Conservation (phyloP, 768 basidiomycete species). For the Lepiota brunneoincarnata region DNA sequence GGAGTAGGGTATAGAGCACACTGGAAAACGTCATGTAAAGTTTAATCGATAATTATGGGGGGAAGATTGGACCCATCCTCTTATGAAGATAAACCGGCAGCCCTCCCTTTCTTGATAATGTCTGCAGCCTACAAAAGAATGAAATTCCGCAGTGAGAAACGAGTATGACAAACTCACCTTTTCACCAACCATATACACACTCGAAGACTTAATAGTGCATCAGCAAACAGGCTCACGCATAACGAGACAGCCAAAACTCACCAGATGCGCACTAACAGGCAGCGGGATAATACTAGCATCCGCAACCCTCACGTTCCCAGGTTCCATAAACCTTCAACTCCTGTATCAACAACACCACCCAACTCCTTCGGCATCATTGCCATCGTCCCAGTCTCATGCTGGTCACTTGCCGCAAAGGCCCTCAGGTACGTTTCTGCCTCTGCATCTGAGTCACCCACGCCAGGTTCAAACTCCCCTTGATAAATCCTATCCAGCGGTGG, state of each 20-base stretch:
- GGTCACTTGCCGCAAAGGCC: constrained; percentile 25
- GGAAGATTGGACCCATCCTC: too few relatives aligned
- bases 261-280: constrained; percentile 30
- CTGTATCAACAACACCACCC: constrained; percentile 37
- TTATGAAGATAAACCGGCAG: not conserved
- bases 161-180: constrained; percentile 14
- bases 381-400: constrained; percentile 33
- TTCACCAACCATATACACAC: constrained; percentile 29
- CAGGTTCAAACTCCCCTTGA: constrained; percentile 30
- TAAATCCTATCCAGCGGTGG: constrained; percentile 29
- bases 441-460: constrained; percentile 17
- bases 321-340: constrained; percentile 33
- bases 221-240: constrained; percentile 2
- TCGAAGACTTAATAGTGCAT: constrained; percentile 15
- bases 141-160: not conserved
- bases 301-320: constrained; percentile 31
- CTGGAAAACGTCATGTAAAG: too few relatives aligned
- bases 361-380: constrained; percentile 37
- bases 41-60: too few relatives aligned
- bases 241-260: constrained; percentile 10
- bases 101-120: constrained; percentile 5
- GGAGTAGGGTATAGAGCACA: too few relatives aligned
- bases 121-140: constrained; percentile 13
- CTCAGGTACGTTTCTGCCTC: constrained; percentile 25
- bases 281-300: constrained; percentile 33